A percentile compares a stretch with the other conserved stretches of the same genome.
Evolutionary conservation across 2,329 filamentous ascomycete genomes (phyloP).

Genomic region (Alternaria rosae): DNA sequence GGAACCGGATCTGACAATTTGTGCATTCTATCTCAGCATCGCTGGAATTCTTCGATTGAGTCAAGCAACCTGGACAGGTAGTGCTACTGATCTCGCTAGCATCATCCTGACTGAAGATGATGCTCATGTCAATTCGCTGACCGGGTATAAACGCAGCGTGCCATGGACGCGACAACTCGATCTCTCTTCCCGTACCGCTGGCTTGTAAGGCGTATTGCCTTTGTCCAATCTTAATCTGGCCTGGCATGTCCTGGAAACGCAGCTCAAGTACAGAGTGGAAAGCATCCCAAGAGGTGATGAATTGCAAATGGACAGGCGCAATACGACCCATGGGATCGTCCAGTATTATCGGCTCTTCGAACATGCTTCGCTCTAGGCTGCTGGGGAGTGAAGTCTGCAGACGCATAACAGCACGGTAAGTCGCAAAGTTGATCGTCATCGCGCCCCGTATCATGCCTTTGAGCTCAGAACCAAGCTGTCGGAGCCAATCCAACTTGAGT

Average conservation of each 20-base stretch:
- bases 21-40: not conserved
- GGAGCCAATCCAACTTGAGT: not conserved
- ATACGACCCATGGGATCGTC: not conserved
- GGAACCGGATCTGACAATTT: not conserved
- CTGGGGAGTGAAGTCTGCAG: not conserved
- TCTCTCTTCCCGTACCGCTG: not conserved
- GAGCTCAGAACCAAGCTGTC: not conserved
- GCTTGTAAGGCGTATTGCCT: not conserved
- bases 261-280: not conserved
- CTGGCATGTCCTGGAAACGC: not conserved
- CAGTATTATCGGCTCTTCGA: not conserved
- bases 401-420: not conserved
- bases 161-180: not conserved
- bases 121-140: not conserved
- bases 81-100: no score
- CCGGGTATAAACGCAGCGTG: not conserved
- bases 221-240: not conserved
- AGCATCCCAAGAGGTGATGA: not conserved
- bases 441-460: not conserved
- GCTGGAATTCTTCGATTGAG: fast-evolving
- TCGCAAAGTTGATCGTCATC: not conserved
- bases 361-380: not conserved
- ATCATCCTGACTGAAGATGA: not conserved
- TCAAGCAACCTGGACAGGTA: not conserved
- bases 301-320: not conserved